Percentiles rank a stretch among this genome's conserved stretches.
Conservation (phyloP, 208 protist species). For the Porcisia deanei region DNA sequence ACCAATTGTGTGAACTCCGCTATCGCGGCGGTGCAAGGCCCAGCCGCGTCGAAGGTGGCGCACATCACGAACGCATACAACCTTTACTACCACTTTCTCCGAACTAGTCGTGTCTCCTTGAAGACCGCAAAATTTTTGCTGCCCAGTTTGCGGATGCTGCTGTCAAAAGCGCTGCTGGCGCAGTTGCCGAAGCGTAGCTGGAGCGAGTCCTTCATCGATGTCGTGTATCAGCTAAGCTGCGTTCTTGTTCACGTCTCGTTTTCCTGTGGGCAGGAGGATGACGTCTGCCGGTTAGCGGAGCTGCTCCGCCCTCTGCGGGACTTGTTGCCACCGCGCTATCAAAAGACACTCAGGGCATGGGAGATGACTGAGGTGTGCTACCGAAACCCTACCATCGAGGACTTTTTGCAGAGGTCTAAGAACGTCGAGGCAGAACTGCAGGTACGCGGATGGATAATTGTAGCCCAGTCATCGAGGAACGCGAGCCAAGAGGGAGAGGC, state of each 20-base stretch:
- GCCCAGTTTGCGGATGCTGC: slow-evolving; percentile 72
- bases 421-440: slow-evolving; percentile 63
- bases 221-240: slow-evolving; percentile 30
- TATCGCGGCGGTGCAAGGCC: slow-evolving; percentile 65
- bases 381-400: slow-evolving; percentile 36
- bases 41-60: slow-evolving; percentile 8
- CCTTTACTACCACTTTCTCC: slow-evolving; percentile 39
- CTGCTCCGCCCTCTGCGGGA: slow-evolving; percentile 45
- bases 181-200: slow-evolving; percentile 30
- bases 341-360: slow-evolving; percentile 46
- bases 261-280: slow-evolving; percentile 16
- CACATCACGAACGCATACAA: slow-evolving; percentile 38
- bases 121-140: slow-evolving; percentile 32
- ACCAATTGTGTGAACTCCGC: slow-evolving; percentile 68
- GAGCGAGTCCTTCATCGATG: slow-evolving; percentile 27
- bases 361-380: slow-evolving; percentile 63
- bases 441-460: slow-evolving; percentile 63
- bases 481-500: slow-evolving; percentile 35
- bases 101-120: slow-evolving; percentile 23
- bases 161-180: slow-evolving; percentile 50
- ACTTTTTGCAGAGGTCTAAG: slow-evolving; percentile 40
- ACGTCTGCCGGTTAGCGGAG: slow-evolving; percentile 24
- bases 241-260: slow-evolving; percentile 23
- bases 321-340: slow-evolving; percentile 57
- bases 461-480: slow-evolving; percentile 41